Evolutionary conservation across 192 early-diverging fungal genomes (phyloP), one percentile per base, ranked within the genome.

Genomic region (Linnemannia elongata): DNA sequence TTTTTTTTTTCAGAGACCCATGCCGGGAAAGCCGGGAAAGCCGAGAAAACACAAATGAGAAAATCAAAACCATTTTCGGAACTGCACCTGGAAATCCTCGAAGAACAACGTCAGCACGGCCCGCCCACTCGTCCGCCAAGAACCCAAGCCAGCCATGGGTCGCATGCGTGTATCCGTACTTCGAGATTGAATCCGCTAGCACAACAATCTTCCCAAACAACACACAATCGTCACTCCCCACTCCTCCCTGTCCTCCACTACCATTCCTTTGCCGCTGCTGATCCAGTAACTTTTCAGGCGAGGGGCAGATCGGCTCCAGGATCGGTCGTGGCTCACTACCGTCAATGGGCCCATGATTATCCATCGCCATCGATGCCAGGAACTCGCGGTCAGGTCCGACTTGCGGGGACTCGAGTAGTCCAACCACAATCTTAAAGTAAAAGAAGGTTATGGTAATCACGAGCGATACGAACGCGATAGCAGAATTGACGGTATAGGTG

Each of bases 11-110:
- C 38, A 15, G 12, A 66, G 33, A 66, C 27, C 60, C n/a, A 27
- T 41, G 18, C 38, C 20, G 33, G 27, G 63, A 30, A 10, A 47
- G 45, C 45, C 45, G 45, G 12, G 6, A 47, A 4, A 13, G 12
- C 12, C 8, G 42, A 44, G 12, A 44, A 49, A 49, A 15, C 10
- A 49, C 7, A 8, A 27, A 63, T 30, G 27, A n/a, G 13, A 63
- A 27, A 66, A 7, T n/a, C 8, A 27, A 9, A 66, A 15, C 27
- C 10, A 30, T 33, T 66, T 66, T 66, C 12, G 27, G 3, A 38
- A 42, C 60, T 35, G 60, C 89, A 91, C 95, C 96, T 41, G 93
- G 91, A 79, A 93, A 96, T 1, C 97, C 95, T 38, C 97, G 91
- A 49, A 95, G 93, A 10, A 96, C 80, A 20, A 98, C 92, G 54